Percentiles rank a stretch among this genome's conserved stretches.
These are phyloP conservation scores for Aureobasidium sp. DNA, from an alignment of 2,329 filamentous ascomycete genomes.

Conservation along the genomic window DNA sequence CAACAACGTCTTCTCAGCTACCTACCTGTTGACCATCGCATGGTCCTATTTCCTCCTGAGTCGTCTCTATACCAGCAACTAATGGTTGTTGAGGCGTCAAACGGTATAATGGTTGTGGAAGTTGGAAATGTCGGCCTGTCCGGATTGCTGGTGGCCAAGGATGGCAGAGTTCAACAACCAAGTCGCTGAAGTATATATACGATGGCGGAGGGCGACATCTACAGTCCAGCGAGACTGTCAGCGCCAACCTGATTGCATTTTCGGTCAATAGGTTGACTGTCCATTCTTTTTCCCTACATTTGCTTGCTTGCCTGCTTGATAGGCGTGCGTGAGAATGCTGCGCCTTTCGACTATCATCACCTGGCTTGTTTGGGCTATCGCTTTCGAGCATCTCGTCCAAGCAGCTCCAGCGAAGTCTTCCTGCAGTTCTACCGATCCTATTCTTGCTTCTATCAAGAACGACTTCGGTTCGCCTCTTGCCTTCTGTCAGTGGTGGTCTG, in stretches of 20 bases:
- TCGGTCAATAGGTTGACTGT: not conserved
- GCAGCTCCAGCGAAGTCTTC: not conserved
- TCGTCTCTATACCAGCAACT: not conserved
- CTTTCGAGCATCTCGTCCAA: not conserved
- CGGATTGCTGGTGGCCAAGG: not conserved
- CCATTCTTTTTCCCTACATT: not conserved
- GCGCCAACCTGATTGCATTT: not conserved
- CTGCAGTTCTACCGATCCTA: not conserved
- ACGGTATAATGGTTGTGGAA: not conserved
- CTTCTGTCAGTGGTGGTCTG: conserved; percentile 6
- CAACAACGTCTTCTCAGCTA: not conserved
- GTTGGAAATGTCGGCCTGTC: not conserved
- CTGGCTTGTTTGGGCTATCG: not conserved
- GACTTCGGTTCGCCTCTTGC: not conserved
- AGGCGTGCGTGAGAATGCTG: not conserved
- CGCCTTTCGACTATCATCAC: not conserved
- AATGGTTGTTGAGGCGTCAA: not conserved
- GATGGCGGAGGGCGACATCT: not conserved
- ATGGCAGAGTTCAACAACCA: not conserved
- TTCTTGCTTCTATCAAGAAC: not conserved
- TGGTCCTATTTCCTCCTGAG: not conserved
- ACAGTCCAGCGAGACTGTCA: not conserved
- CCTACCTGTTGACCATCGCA: not conserved
- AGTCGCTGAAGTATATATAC: not conserved
- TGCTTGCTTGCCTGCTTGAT: no score